Conservation (phyloP, 2,329 filamentous ascomycete species). For the Alternaria rosae region DNA sequence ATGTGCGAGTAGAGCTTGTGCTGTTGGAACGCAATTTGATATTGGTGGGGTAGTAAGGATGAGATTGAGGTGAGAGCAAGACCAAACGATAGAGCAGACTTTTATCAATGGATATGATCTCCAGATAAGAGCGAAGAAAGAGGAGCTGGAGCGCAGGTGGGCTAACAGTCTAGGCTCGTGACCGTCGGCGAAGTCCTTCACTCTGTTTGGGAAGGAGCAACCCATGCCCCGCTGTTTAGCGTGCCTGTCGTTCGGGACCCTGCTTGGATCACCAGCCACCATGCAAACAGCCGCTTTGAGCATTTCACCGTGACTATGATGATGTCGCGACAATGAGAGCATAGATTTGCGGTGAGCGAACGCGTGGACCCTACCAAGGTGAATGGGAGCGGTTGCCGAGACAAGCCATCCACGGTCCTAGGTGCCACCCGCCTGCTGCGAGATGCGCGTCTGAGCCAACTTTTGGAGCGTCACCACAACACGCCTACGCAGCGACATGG, state of each 20-base stretch:
- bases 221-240: slow-evolving; percentile 33
- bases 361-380: slow-evolving; percentile 10
- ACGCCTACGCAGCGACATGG: slow-evolving; percentile 26
- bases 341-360: slow-evolving; percentile 3
- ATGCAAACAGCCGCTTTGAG: slow-evolving; percentile 10
- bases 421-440: slow-evolving; percentile 3
- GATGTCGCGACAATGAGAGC: not conserved
- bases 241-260: slow-evolving; percentile 21
- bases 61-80: slow-evolving; percentile 19
- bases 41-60: slow-evolving; percentile 15
- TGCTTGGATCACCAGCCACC: slow-evolving; percentile 25
- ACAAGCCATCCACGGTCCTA: not conserved
- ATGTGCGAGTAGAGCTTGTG: slow-evolving; percentile 2
- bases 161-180: slow-evolving; percentile 41
- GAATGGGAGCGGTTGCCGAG: not conserved
- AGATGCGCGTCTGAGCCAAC: slow-evolving; percentile 32
- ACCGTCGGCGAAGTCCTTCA: slow-evolving; percentile 44
- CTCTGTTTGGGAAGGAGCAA: slow-evolving; percentile 26
- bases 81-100: slow-evolving; percentile 16
- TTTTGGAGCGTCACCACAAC: slow-evolving; percentile 15
- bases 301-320: slow-evolving; percentile 16
- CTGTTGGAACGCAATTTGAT: slow-evolving; percentile 9
- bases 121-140: slow-evolving; percentile 29
- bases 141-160: slow-evolving; percentile 22
- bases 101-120: slow-evolving; percentile 21